Evolutionary conservation across 805 yeast species (phyloP), one percentile per base, ranked within the genome.

Genomic region (Candida loeiensis): DNA sequence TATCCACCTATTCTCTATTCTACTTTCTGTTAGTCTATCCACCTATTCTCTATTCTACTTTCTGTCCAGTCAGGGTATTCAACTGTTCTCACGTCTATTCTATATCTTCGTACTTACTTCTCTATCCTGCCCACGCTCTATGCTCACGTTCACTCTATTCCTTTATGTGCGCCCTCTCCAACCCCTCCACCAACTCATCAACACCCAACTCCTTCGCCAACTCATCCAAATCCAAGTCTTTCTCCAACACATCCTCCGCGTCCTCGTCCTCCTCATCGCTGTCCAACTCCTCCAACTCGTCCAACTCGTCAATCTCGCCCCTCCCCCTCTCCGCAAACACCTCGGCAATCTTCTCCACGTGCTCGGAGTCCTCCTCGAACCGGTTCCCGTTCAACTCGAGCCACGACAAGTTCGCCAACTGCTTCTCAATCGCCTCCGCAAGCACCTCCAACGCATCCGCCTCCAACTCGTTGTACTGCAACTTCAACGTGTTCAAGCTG

Each of bases 351-450:
- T 66, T 62, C 40, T 79, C 85, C 41, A 93, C 61, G 15, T 74
- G 68, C 44, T 79, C 84, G 30, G 86, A 79, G 48, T 91, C 98
- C 61, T 93, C 98, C 37, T 86, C 86, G 54, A 93, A 84, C 58
- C 86, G 73, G 66, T 93, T 93, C 58, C 99, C 99, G 57, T 93
- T 91, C 49, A 93, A 74, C 69, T 93, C 98, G 49, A 93, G 71
- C 7, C 56, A 39, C 55, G 77, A 69, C 58, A 93, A 71, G 15
- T 70, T 67, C 30, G 84, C 83, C 51, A 91, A 66, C 36, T 75
- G 74, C 14, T 67, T 61, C 36, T 51, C 45, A 31, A 88, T 64
- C 14, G 80, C 80, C 6, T 69, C 66, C 26, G 71, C 73, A 41
- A 93, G 64, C n/a, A 71, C 51, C 37, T 72, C 74, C 50, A 93